Percentiles rank a stretch among this genome's conserved stretches.
phyloP scores from a whole-genome alignment of 192 early-diverging fungal genomes.

The Podila horticola region DNA sequence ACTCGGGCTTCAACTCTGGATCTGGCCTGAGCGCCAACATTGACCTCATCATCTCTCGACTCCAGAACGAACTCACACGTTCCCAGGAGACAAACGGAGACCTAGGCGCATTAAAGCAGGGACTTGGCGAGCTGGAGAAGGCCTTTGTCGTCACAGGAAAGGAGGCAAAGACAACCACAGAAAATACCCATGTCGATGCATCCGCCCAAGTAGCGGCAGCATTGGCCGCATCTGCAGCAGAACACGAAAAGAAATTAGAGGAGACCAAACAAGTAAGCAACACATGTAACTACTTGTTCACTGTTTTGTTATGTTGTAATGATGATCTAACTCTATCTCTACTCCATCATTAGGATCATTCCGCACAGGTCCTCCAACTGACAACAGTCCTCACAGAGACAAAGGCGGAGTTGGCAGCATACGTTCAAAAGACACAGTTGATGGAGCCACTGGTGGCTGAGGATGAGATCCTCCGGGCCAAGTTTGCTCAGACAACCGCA shows the following conservation, averaged over 20 bases:
- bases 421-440: slow-evolving; percentile 41
- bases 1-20: slow-evolving; percentile 7
- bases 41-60: slow-evolving; percentile 38
- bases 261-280: slow-evolving; percentile 17
- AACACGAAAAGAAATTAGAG: slow-evolving; percentile 24
- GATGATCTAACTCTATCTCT: neutral
- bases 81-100: slow-evolving; percentile 47
- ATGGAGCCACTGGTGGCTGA: slow-evolving; percentile 42
- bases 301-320: neutral
- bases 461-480: slow-evolving; percentile 40
- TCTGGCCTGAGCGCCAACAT: slow-evolving; percentile 37
- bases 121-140: slow-evolving; percentile 38
- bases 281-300: neutral
- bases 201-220: slow-evolving; percentile 1
- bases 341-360: neutral
- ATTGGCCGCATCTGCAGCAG: neutral
- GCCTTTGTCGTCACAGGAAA: slow-evolving; percentile 13
- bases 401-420: slow-evolving; percentile 34
- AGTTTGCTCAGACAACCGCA: slow-evolving; percentile 32
- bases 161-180: neutral
- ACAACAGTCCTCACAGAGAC: slow-evolving; percentile 10
- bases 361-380: neutral
- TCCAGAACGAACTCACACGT: slow-evolving; percentile 45
- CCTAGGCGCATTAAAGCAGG: slow-evolving; percentile 37
- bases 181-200: neutral